Base-by-base conservation (phyloP, 768 basidiomycete genomes). In the Rhodotorula sphaerocarpa region DNA sequence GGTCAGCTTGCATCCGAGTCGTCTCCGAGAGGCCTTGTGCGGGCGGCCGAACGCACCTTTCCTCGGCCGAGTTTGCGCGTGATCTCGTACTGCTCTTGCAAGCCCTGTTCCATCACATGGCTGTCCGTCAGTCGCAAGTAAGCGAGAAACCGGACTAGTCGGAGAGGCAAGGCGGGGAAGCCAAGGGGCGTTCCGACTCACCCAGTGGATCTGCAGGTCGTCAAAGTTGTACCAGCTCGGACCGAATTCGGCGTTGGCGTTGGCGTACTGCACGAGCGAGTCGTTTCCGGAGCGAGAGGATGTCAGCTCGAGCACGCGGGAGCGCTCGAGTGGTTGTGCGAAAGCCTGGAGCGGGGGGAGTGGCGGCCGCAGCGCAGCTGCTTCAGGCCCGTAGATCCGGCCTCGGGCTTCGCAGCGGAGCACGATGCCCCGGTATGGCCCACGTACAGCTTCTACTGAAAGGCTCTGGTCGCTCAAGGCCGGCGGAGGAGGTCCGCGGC, bases 121-220 rank as follows among this genome's bases (percentile, higher is more conserved):
- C n/a, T n/a, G n/a, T n/a, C n/a, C n/a, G n/a, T n/a, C n/a, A n/a
- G n/a, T 6, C 16, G 14, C 1, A 33, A 2, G 31, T 1, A 23
- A 6, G 30, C 33, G 5, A 33, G 48, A 25, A 25, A 21, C 15
- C 23, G 15, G 39, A 39, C 39, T 18, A 39, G 39, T 10, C 44
- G 44, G 10, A 25, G 18, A 43, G n/a, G n/a, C n/a, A n/a, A n/a
- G n/a, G 27, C 27, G 14, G 54, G 20, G 4, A 23, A 33, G 43
- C 11, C 25, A 16, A 41, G 30, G 25, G 18, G 14, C 50, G n/a
- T 20, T 6, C 5, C 30, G 51, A 41, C 33, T 23, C 27, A 53
- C 55, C 44, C 44, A 56, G 16, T 21, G n/a, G 0, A 96, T 87
- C 76, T 90, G 88, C 18, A 95, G 81, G 76, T 91, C 90, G 80